These are phyloP conservation scores for Parasitella parasitica DNA, from an alignment of 371 early-diverging fungal genomes.

Conservation along the genomic window DNA sequence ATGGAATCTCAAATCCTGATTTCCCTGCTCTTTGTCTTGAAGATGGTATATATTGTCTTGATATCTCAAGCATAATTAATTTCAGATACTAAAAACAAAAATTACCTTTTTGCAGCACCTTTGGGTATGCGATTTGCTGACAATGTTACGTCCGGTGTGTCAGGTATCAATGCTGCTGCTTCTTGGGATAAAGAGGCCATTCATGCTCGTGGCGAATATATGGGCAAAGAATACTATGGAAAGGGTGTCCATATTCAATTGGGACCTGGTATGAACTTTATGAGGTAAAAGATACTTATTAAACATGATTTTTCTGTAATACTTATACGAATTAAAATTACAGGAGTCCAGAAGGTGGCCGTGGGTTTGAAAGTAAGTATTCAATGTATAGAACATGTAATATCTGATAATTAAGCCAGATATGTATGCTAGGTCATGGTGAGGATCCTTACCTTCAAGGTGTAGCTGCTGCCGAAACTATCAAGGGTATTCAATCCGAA, in stretches of 20 bases:
- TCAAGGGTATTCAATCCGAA: constrained; percentile 38
- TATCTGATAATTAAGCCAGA: not conserved
- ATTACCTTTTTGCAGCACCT: not conserved
- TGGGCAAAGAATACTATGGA: constrained; percentile 53
- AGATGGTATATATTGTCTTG: too few species aligned
- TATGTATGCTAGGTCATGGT: constrained; percentile 18
- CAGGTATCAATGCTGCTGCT: constrained; percentile 55
- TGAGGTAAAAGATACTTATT: not conserved
- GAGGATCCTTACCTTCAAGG: constrained; percentile 64
- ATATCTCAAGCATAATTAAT: not conserved
- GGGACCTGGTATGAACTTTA: constrained; percentile 53
- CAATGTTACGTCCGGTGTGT: constrained; percentile 49
- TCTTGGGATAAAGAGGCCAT: constrained; percentile 52
- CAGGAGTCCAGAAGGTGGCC: constrained; percentile 50
- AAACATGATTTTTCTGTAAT: not conserved
- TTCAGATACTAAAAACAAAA: not conserved
- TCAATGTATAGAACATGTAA: not conserved
- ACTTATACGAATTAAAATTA: too few species aligned
- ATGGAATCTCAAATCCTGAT: constrained; percentile 9
- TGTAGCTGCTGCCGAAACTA: constrained; percentile 29
- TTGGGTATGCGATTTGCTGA: constrained; percentile 46
- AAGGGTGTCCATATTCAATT: constrained; percentile 53
- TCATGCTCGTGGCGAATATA: constrained; percentile 40
- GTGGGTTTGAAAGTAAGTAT: constrained; percentile 57
- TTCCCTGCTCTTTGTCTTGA: constrained; percentile 61